Base-by-base conservation (phyloP, 2,329 filamentous ascomycete genomes). In the Rhinocladiella mackenziei region DNA sequence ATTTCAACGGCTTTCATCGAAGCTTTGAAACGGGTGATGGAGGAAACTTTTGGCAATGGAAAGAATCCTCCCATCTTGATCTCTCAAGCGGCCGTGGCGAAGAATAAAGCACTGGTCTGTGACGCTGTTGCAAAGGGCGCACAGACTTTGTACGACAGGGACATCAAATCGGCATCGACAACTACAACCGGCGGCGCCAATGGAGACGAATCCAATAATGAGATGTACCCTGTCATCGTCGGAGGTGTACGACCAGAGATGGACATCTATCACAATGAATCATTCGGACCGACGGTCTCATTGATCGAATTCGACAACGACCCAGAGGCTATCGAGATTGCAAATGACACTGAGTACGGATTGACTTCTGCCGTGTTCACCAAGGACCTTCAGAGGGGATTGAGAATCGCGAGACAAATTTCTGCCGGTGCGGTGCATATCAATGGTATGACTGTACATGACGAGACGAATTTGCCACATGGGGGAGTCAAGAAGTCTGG, bases 261-360 rank as follows among this genome's bases (percentile, higher is more conserved):
- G 86, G 81, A 86, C 43, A 65, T 92, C 10, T 91, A 83, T 64
- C 67, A 75, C 53, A 80, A 75, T 1, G 87, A 92, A 65, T 83
- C 78, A 1, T 94, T 94, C 57, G 87, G 85, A 0, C 86, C 87
- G 0, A 78, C 76, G 0, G 83, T 89, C 1, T 80, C 78, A 11
- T 59, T 92, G n/a, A 75, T 83, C 10, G 71, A 75, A 14, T 72
- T 89, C 18, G 72, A 79, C n/a, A 50, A 29, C 4, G 70, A 60
- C 5, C 66, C 71, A 19, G 82, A 86, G 37, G 86, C 84, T 0
- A 64, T 92, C 17, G 67, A 72, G 20, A 68, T 91, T 11, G 85
- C 86, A 7, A 94, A 94, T 59, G 84, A 91, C 56, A 87, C 83
- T 1, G 83, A 87, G 38, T 92, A 89, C 59, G 86, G 86, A 2